Conservation (phyloP, 1,284 basidiomycete species). For the Thelephora terrestris region DNA sequence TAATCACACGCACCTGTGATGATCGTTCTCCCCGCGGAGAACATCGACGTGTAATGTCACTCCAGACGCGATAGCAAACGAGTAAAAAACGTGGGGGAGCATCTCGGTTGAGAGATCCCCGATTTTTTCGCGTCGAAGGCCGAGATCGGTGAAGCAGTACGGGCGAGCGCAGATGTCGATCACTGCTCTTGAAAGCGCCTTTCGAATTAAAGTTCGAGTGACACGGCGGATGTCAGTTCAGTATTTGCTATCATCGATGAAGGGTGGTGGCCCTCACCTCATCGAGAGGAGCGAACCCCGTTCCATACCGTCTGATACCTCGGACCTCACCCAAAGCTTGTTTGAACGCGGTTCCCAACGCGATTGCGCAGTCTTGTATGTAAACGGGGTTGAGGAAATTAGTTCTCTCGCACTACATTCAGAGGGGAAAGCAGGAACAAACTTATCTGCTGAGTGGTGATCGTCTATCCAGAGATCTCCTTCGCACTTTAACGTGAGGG, state of each 20-base stretch:
- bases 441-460: conserved; percentile 96
- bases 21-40: conserved; percentile 92
- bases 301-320: conserved; percentile 94
- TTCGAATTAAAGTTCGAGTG: background rate
- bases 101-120: conserved; percentile 96
- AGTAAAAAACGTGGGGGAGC: conserved; percentile 93
- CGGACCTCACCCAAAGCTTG: conserved; percentile 90
- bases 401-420: conserved; percentile 9
- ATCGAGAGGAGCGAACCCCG: conserved; percentile 93
- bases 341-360: conserved; percentile 92
- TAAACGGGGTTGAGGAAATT: conserved; percentile 15
- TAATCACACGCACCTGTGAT: conserved; percentile 83
- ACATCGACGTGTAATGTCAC: conserved; percentile 91
- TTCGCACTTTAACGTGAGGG: conserved; percentile 81
- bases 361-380: conserved; percentile 87
- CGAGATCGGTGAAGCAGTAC: conserved; percentile 88
- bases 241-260: background rate
- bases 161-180: conserved; percentile 98
- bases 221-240: background rate
- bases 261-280: conserved; percentile 51
- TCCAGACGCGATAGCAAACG: conserved; percentile 87
- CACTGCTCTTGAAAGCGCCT: conserved; percentile 92
- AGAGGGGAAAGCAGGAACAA: conserved; percentile 5
- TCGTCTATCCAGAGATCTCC: conserved; percentile 98
- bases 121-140: conserved; percentile 90